Base-by-base conservation (phyloP, 352 stramenopile genomes). In the Phytophthora agathidicida region DNA sequence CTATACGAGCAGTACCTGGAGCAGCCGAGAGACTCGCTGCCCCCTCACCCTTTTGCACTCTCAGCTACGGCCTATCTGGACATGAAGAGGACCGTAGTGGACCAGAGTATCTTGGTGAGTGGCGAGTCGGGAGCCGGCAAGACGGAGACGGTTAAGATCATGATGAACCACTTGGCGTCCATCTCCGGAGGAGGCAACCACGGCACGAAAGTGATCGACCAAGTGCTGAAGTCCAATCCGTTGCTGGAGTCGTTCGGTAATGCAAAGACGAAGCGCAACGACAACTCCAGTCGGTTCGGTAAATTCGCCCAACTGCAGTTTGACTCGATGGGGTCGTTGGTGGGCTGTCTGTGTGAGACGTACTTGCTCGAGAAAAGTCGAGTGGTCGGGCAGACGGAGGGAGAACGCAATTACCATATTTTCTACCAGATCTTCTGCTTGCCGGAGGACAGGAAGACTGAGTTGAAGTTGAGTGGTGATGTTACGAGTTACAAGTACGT, bases 341-440 rank as follows among this genome's bases (percentile, higher is more conserved):
- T 91, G 7, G 83, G 83, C 11, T 82, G 81, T 48, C 70, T 83
- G 24, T 88, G 77, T 41, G 81, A 91, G 54, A 98, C 95, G 1
- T 99, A 99, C 70, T 70, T 99, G 28, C 75, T 99, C 9, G 96
- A 99, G 69, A 99, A 99, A 70, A 96, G 92, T 30, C 92, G 96
- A 14, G 83, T 99, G 3, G 85, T 98, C 3, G 77, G 84, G 42
- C 94, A 98, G 73, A 82, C 80, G 1, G 38, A 76, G 16, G 89
- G 91, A 0, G 97, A 99, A 72, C 78, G 97, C 35, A 99, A 99
- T 72, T 99, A 98, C 83, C 97, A 99, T 74, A 87, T 99, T 28
- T 99, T 99, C 71, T 99, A 99, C 79, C 88, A 98, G 69, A 81
- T 99, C 45, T 89, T 96, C 67, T 68, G 66, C 14, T 70, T 93